Evolutionary conservation across 768 basidiomycete species (phyloP).

Genomic region (Termitomyces sp.): DNA sequence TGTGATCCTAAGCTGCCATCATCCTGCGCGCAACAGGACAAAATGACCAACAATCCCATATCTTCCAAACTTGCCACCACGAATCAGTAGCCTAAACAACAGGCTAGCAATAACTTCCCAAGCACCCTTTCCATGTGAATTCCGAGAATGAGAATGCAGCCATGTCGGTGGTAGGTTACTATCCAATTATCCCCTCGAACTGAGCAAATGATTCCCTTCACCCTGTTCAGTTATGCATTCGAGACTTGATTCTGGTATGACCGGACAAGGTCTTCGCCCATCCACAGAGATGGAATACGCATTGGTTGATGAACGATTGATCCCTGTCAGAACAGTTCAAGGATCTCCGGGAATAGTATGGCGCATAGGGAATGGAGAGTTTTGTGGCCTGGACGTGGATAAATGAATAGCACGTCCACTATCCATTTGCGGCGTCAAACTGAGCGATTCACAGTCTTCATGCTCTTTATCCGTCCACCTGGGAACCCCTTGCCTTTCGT

Average conservation of each 20-base stretch:
- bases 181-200: neutral
- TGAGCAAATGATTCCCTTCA: neutral
- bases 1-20: neutral
- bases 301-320: neutral
- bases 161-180: neutral
- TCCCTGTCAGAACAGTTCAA: neutral
- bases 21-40: neutral
- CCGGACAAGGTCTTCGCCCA: neutral
- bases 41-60: neutral
- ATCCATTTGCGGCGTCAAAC: neutral
- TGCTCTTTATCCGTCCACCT: neutral
- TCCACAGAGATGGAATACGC: neutral
- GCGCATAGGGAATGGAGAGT: neutral
- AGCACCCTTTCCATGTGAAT: neutral
- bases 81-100: neutral
- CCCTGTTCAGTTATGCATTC: neutral
- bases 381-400: neutral
- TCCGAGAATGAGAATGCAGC: neutral
- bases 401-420: neutral
- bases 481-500: neutral
- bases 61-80: neutral
- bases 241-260: neutral
- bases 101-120: neutral
- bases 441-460: neutral
- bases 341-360: too few relatives aligned